phyloP scores from a whole-genome alignment of 2,329 filamentous ascomycete species.

The Fusarium illudens region DNA sequence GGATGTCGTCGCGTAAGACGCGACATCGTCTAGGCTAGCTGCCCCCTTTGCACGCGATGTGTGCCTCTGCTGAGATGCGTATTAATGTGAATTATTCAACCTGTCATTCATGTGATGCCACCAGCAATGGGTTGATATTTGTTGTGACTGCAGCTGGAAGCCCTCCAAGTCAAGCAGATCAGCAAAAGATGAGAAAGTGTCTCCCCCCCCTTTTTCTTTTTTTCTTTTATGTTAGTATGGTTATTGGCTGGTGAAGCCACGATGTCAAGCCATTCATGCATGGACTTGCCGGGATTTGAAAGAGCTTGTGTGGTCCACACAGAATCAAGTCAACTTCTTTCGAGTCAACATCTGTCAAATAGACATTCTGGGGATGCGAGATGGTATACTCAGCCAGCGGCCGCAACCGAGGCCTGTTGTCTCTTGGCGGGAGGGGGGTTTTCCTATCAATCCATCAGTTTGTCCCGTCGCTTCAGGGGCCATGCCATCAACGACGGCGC shows the following conservation, averaged over 20 bases:
- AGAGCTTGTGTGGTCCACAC: conserved; percentile 11
- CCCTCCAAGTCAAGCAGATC: conserved; percentile 28
- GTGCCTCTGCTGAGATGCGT: conserved; percentile 22
- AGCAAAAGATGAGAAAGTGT: conserved; percentile 11
- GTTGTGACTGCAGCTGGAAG: conserved; percentile 22
- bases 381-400: conserved; percentile 47
- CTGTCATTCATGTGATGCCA: conserved; percentile 25
- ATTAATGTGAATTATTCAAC: conserved; percentile 38
- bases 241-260: conserved; percentile 14
- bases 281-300: conserved; percentile 27
- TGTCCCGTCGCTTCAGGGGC: conserved; percentile 10
- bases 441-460: conserved; percentile 47
- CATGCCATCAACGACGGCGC: conserved; percentile 7
- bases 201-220: conserved; percentile 5
- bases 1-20: neutral
- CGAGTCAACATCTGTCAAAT: conserved; percentile 17
- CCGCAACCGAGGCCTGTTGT: conserved; percentile 53
- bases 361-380: conserved; percentile 12
- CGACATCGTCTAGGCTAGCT: conserved; percentile 1
- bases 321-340: conserved; percentile 14
- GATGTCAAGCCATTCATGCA: conserved; percentile 20
- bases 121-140: conserved; percentile 20
- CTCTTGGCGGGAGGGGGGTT: conserved; percentile 52
- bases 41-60: conserved; percentile 6
- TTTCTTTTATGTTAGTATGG: conserved; percentile 28